Percentiles rank a stretch among this genome's conserved stretches.
phyloP scores from a whole-genome alignment of 768 basidiomycete genomes.

The Dentipellis sp. region DNA sequence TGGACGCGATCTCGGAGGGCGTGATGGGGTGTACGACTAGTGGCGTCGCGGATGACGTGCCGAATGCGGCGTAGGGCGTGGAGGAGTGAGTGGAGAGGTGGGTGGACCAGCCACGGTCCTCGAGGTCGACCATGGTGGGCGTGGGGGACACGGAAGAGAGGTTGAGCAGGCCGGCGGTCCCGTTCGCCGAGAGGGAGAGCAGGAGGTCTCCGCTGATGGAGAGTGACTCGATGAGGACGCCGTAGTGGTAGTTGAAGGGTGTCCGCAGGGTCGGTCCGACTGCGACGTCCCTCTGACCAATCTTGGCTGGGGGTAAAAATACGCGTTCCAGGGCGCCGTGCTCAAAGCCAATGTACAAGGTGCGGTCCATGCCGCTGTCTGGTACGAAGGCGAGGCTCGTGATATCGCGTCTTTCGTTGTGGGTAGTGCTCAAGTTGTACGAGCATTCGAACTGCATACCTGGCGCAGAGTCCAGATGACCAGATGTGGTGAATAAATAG shows the following conservation, averaged over 20 bases:
- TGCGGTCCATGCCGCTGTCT: slow-evolving; percentile 34
- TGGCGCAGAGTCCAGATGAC: slow-evolving; percentile 26
- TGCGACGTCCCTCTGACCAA: slow-evolving; percentile 7
- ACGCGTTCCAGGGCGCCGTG: slow-evolving; percentile 50
- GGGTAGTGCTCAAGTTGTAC: slow-evolving; percentile 28
- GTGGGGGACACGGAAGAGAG: slow-evolving; percentile 10
- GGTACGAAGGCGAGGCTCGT: slow-evolving; percentile 43
- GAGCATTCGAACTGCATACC: slow-evolving; percentile 38
- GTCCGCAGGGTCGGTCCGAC: slow-evolving; percentile 15
- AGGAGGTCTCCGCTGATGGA: slow-evolving; percentile 34
- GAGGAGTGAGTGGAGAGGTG: slow-evolving; percentile 44
- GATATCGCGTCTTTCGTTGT: slow-evolving; percentile 34
- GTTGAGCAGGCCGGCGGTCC: slow-evolving; percentile 34
- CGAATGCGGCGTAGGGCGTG: slow-evolving; percentile 58
- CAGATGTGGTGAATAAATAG: slow-evolving; percentile 14
- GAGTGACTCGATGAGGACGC: slow-evolving; percentile 48
- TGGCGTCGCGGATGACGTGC: slow-evolving; percentile 50
- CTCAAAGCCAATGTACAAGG: slow-evolving; percentile 47
- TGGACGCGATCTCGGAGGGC: slow-evolving; percentile 33
- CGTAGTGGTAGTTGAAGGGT: slow-evolving; percentile 23
- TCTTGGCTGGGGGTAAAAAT: slow-evolving; percentile 20
- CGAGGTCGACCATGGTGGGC: slow-evolving; percentile 32
- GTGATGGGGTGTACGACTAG: slow-evolving; percentile 48
- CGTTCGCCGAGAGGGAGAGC: slow-evolving; percentile 50
- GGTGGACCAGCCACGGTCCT: slow-evolving; percentile 52